Evolutionary conservation across 169 alveolate genomes (phyloP), one percentile per base, ranked within the genome.

Genomic region (Babesia bovis): DNA sequence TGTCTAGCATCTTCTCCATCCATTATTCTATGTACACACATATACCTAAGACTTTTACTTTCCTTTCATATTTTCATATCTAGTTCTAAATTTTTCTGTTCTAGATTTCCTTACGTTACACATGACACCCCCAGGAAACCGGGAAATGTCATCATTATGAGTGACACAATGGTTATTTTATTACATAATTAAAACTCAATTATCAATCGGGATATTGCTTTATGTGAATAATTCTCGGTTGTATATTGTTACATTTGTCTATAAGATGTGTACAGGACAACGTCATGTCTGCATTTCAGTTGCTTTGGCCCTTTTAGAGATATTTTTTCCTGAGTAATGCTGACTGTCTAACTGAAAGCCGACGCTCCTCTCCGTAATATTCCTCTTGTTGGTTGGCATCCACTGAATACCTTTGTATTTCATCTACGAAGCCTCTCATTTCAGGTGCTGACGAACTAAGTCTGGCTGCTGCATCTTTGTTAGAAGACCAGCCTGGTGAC

Each of bases 401-500:
- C 13, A 78, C 44, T 15, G 87, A 78, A 25, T 65, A 78, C 42
- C 61, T 63, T 23, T 78, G 87, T 40, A 78, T 61, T 30, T 56
- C 61, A 10, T 78, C 87, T 28, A 50, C 66, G 56, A 78, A 78
- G 21, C 53, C 53, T 59, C 49, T 78, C 51, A 78, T 33, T 41
- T 66, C 66, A 32, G 59, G 71, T 30, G 67, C 41, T 23, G 87
- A 58, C 21, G 65, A 61, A 32, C n/a, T 68, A 9, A 59, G 2
- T 17, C 61, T 69, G 15, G 87, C 59, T 3, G 70, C 82, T 19
- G 30, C 82, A 17, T 57, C 50, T 15, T 42, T 82, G 68, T 68
- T 59, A 38, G 35, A 32, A 1, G 66, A 36, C 45, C 70, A 36
- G 9, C 76, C 30, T 15, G 42, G 21, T 13, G 57, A 25, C n/a